Evolutionary conservation across 2,329 filamentous ascomycete species (phyloP), one percentile per base, ranked within the genome.

Genomic region (Cladophialophora yegresii): DNA sequence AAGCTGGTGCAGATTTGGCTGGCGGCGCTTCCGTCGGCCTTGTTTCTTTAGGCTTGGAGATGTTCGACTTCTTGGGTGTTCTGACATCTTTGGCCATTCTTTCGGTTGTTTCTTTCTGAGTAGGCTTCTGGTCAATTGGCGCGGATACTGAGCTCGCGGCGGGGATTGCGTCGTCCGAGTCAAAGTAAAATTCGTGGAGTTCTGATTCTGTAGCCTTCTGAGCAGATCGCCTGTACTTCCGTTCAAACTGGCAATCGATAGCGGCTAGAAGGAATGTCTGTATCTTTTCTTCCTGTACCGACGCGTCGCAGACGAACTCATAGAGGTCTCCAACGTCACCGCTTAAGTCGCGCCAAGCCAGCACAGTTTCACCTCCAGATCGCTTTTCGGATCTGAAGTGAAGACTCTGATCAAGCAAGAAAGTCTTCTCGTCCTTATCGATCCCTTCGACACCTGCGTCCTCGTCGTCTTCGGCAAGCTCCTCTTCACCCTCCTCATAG

Each of bases 381-480:
- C 93, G 85, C 68, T 89, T 85, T 75, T 96, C 91, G 50, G 91
- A 89, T 63, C 93, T 89, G 73, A 99, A 92, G 74, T 91, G 91
- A 43, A 99, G 83, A 60, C 87, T 86, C 76, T 97, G 89, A 84
- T 98, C 93, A n/a, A 99, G 87, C 54, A 98, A 79, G 75, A 98
- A 99, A 0, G 89, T 93, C 82, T 96, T 97, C 80, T 99, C 95
- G 88, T 99, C 96, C 72, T 92, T 91, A 73, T 97, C 93, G 60
- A 95, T 82, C n/a, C 85, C 87, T 73, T 93, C 91, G 51, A 86
- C 84, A 63, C 86, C 89, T 54, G 85, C 88, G 79, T 96, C 90
- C 68, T 93, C 91, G 72, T 93, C 91, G 75, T 96, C 93, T 71
- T 96, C 93, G 51, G 89, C 92, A 49, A 96, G 84, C 73, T 98